Evolutionary conservation across 2,329 filamentous ascomycete species (phyloP), one percentile per base, ranked within the genome.

Genomic region (Apiospora aurea): DNA sequence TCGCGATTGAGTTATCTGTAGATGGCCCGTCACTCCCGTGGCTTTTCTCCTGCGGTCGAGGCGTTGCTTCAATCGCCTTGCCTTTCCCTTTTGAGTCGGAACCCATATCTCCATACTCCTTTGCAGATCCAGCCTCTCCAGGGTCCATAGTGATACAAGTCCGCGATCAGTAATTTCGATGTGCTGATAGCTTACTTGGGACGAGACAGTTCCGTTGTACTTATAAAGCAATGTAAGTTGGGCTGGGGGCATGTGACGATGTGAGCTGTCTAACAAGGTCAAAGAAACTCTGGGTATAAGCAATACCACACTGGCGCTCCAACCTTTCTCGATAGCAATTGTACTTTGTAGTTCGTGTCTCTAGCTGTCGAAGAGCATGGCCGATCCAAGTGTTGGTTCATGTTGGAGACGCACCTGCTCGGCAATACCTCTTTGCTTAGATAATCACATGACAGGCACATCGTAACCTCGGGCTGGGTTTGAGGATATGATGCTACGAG

Each of bases 11-110:
- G n/a, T 29, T 47, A 68, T 68, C 24, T 18, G 66, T 10, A 34
- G 41, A 29, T 46, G 66, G 18, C 8, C 34, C 21, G 21, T 11
- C 8, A 38, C 21, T 46, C 26, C 24, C 66, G 18, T 26, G 24
- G 24, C 14, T 68, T 29, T 29, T 6, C 43, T n/a, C n/a, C 14
- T 46, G 13, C 14, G 34, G 21, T 13, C 41, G 57, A 64, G 34
- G 8, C 6, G 11, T 18, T 18, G 66, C 26, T 68, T 68, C 66
- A 7, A 24, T 29, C 18, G 66, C 66, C 43, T 47, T 44, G 66
- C 44, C 44, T 46, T 68, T 68, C 66, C 41, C 66, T 47, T 68
- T 68, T 13, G 57, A 64, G 57, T 41, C 41, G 34, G 34, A n/a
- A n/a, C 16, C 34, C 57, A 64, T n/a, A 64, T 64, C 34, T n/a